Conservation (phyloP, 768 basidiomycete species). For the Agrocybe pediades region DNA sequence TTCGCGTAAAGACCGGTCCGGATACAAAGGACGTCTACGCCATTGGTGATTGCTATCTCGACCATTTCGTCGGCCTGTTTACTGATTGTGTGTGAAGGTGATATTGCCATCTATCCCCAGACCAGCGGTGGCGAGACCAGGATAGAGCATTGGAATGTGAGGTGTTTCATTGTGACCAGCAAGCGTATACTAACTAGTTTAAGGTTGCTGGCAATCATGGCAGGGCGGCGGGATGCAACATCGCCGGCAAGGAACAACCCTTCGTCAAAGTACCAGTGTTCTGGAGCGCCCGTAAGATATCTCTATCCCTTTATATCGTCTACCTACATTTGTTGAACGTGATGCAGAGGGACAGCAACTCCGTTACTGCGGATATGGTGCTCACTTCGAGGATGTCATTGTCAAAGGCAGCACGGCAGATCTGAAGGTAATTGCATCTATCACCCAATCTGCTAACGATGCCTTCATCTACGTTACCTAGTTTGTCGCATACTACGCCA, state of each 20-base stretch:
- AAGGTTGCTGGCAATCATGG: conserved; percentile 88
- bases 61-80: neutral
- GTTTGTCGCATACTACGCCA: conserved; percentile 83
- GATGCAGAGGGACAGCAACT: conserved; percentile 78
- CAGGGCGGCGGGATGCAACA: conserved; percentile 77
- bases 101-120: conserved; percentile 82
- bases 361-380: conserved; percentile 79
- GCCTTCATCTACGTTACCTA: conserved; percentile 23
- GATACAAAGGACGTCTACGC: conserved; percentile 63
- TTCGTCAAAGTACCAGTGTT: conserved; percentile 84
- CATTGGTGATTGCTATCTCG: conserved; percentile 45
- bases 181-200: neutral
- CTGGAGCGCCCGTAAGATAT: conserved; percentile 82
- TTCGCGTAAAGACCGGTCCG: conserved; percentile 53
- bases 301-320: conserved; percentile 1
- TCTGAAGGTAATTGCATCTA: conserved; percentile 61
- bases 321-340: neutral
- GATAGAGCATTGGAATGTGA: conserved; percentile 92
- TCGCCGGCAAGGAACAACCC: conserved; percentile 64
- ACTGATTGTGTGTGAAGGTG: conserved; percentile 41
- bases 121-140: conserved; percentile 51
- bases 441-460: neutral
- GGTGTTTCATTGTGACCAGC: conserved; percentile 11
- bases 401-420: conserved; percentile 75
- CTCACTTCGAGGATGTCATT: conserved; percentile 73